These are phyloP conservation scores for Hevea brasiliensis DNA, from an alignment of 345 rosid species.

Conservation along the genomic window DNA sequence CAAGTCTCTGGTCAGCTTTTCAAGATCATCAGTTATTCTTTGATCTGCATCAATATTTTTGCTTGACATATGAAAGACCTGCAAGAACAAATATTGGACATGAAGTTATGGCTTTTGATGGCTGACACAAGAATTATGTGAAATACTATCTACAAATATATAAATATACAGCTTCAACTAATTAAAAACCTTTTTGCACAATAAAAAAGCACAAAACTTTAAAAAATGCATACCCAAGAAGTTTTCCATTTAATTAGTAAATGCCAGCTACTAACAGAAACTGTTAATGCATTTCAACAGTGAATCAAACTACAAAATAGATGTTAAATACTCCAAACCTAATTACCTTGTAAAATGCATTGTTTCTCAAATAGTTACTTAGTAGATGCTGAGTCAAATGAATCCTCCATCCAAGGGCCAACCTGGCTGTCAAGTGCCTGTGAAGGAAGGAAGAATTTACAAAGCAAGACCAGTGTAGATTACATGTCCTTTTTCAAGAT, in stretches of 20 bases:
- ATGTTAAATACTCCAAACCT: background rate
- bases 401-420: conserved; percentile 97
- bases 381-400: conserved; percentile 87
- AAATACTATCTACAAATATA: background rate
- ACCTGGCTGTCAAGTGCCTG: conserved; percentile 82
- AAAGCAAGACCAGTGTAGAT: background rate
- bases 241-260: background rate
- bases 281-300: conserved; percentile 7
- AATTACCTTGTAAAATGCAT: conserved; percentile 92
- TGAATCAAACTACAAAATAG: background rate
- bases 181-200: background rate
- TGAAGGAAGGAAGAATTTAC: background rate
- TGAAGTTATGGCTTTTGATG: conserved; percentile 2
- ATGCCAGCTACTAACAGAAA: too few species aligned
- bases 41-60: conserved; percentile 93
- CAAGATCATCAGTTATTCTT: conserved; percentile 91
- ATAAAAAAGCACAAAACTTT: background rate
- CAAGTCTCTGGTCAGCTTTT: conserved; percentile 77
- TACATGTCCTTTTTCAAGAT: background rate
- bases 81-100: conserved; percentile 11
- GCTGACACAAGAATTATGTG: background rate
- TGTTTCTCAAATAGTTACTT: conserved; percentile 80
- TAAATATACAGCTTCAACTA: background rate
- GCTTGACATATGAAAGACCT: conserved; percentile 91
- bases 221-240: background rate